Percentiles rank a stretch among this genome's conserved stretches.
Conservation (phyloP, 1,139 yeast genomes). For the Diutina mesorugosa region DNA sequence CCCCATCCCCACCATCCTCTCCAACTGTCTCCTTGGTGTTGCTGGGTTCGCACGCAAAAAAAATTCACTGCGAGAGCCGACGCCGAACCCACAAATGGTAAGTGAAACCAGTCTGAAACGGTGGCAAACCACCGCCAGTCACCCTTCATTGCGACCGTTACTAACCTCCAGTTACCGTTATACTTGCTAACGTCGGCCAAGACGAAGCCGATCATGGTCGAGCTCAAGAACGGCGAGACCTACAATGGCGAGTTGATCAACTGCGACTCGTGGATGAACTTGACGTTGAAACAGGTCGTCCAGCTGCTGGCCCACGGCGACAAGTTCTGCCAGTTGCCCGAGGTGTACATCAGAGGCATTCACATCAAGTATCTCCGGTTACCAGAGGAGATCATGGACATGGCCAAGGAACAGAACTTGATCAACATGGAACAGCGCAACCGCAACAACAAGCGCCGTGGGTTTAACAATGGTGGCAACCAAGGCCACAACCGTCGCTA, state of each 20-base stretch:
- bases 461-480: constrained; percentile 4
- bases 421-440: constrained; percentile 41
- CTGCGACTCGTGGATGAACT: constrained; percentile 89
- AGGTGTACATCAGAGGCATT: constrained; percentile 76
- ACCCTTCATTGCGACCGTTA: neutral
- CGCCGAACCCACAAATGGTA: neutral
- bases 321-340: constrained; percentile 54
- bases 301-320: constrained; percentile 64
- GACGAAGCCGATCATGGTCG: constrained; percentile 68
- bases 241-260: constrained; percentile 74
- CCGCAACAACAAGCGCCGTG: constrained; percentile 29
- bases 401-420: constrained; percentile 57
- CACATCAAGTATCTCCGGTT: constrained; percentile 41
- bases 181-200: constrained; percentile 1
- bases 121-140: neutral
- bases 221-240: constrained; percentile 87
- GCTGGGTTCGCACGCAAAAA: neutral
- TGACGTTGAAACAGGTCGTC: constrained; percentile 68
- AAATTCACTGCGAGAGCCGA: neutral
- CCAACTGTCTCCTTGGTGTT: neutral
- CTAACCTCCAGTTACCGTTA: constrained; percentile 2
- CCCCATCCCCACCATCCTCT: neutral
- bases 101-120: neutral
- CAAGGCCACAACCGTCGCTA: constrained; percentile 6
- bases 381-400: constrained; percentile 58